Evolutionary conservation across 805 yeast species (phyloP), one percentile per base, ranked within the genome.

Genomic region (Pichia scutulata): DNA sequence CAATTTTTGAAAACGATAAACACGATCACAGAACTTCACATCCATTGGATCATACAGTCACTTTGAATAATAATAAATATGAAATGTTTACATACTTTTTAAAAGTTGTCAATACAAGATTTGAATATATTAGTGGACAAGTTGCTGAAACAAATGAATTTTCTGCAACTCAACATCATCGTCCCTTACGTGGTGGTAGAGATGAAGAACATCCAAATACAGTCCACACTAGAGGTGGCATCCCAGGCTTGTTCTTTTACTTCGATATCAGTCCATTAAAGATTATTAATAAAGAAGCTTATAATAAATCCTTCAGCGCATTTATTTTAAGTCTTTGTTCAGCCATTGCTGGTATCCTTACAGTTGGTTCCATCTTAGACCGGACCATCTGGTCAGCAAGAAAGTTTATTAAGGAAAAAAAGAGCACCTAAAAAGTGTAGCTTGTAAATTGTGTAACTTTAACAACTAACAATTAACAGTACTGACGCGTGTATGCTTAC

Each of bases 221-320:
- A 0, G 55, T 83, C 23, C 93, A 86, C 56, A 78, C 84, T 2
- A 72, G 80, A 49, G 97, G 97, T 18, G 99, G 99, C 8, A 72
- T 85, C 16, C 98, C 99, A 0, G 97, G 97, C 5, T 75, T 89
- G 3, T 88, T 82, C 66, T 80, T 93, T 70, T 73, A 82, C 59
- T 90, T 90, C 69, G 98, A 93, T 61, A 89, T 93, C 66, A 83
- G 95, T 50, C 96, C 98, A 12, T 74, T 93, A 73, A 89, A 89
- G 64, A 89, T 93, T 47, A 86, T 90, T 61, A 89, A 92, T 69
- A 75, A 80, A 51, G 95, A 93, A 66, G 82, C 74, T 55, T 78
- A 77, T 60, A 76, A 79, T 50, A 84, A 82, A 63, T 76, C 93
- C 2, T 86, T 93, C 83, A 83, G 90, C 28, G 86, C 89, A 1